Evolutionary conservation across 352 stramenopile genomes (phyloP), one percentile per base, ranked within the genome.

Genomic region (Phytophthora ramorum): DNA sequence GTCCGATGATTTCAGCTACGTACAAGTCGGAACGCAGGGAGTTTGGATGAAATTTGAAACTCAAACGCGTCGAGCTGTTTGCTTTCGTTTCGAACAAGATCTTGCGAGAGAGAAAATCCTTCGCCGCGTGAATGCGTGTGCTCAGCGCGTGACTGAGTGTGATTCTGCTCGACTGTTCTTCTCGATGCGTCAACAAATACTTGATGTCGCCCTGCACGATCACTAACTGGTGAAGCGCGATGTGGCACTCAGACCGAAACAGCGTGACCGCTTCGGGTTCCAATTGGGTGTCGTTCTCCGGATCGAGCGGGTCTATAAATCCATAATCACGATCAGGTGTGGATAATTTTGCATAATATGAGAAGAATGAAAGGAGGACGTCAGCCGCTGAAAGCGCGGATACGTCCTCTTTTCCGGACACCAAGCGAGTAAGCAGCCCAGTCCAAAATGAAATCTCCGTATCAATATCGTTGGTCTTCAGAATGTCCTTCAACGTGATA

Each of bases 81-180:
- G 77, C 59, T 45, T 83, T 71, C 6, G 75, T 67, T 46, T 87
- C 75, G 19, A 81, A 77, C 16, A 91, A 32, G 19, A 94, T 83
- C 64, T 94, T 92, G 17, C 76, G 72, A 1, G 82, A 78, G 28
- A 86, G 90, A 37, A 94, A 94, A 19, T 89, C 81, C 7, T 72
- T 78, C 0, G 76, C 77, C 7, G 79, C 72, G 13, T 81, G 73
- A 28, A 94, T 66, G 1, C 79, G 79, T 38, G 76, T 79, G 50
- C 84, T 94, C 10, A 94, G 52, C 7, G 86, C 86, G 28, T 87
- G 83, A 47, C 84, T 94, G 13, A 94, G 78, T 37, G 83, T 92
- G 14, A 94, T 79, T 26, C 77, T 75, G 35, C 79, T 89, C 4
- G 71, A 76, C 44, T 91, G 79, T 17, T 90, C 60, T 37, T 75